Base-by-base conservation (phyloP, 371 early-diverging fungal species). In the Apophysomyces sp. region DNA sequence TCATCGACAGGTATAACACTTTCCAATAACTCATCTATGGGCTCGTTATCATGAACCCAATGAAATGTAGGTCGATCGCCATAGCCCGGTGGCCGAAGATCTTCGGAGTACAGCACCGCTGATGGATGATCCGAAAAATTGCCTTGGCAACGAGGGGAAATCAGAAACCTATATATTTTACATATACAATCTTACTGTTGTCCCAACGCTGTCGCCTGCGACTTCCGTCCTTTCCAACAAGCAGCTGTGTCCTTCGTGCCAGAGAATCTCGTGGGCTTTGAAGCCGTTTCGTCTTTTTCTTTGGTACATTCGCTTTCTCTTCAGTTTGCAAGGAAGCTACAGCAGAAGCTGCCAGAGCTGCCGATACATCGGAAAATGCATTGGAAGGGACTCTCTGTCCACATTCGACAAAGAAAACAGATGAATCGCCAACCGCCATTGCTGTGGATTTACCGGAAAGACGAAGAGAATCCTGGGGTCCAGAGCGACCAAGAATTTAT, bases 131-230 rank as follows among this genome's bases (percentile, higher is more conserved):
- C 66, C 24, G 60, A 63, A 58, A 76, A 72, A 44, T 68, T 67
- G 53, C 70, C 76, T 76, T 37, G 13, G 18, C 28, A 39, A 41
- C 8, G 16, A 60, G 32, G 39, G 37, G 32, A 31, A 40, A 52
- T 18, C 16, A 41, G 12, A 57, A 21, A 32, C 1, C 4, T 27
- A 27, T 16, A 9, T 28, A 3, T 13, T 29, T 24, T n/a, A n/a
- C n/a, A n/a, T n/a, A n/a, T n/a, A n/a, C n/a, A n/a, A n/a, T 29
- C 58, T 61, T 67, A 74, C 75, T 74, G 52, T 74, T 74, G 26
- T 65, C 62, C 76, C 73, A 73, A 29, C 76, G 64, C 15, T 76
- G 60, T 52, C 71, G 57, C 51, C 73, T 60, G 27, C 76, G 62
- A 51, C 67, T 72, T 13, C 71, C 71, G 54, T 72, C 76, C 59